These are phyloP conservation scores for Pythium phragmitis DNA, from an alignment of 352 stramenopile genomes.

Conservation along the genomic window DNA sequence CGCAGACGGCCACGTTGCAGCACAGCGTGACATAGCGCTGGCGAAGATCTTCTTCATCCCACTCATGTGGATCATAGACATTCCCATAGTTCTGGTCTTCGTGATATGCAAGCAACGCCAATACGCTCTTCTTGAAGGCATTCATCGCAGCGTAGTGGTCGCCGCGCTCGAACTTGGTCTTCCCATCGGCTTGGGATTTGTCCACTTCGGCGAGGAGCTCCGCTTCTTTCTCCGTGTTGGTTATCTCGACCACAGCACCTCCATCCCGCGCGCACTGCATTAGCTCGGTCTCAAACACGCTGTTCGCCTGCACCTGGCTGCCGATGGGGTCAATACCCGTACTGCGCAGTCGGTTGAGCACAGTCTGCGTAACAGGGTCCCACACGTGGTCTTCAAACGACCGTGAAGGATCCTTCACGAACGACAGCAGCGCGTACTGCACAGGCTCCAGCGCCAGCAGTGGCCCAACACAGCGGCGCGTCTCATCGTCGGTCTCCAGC, in stretches of 20 bases:
- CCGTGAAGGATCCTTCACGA: slow-evolving; percentile 53
- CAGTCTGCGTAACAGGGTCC: slow-evolving; percentile 58
- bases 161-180: slow-evolving; percentile 58
- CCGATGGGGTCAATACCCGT: slow-evolving; percentile 3
- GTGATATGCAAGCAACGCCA: slow-evolving; percentile 39
- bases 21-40: slow-evolving; percentile 62
- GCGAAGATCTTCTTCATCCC: slow-evolving; percentile 40
- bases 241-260: not conserved
- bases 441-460: slow-evolving; percentile 60
- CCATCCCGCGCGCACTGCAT: slow-evolving; percentile 19
- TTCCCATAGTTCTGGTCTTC: slow-evolving; percentile 50
- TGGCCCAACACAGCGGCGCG: slow-evolving; percentile 50
- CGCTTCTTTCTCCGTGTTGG: slow-evolving; percentile 2
- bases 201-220: slow-evolving; percentile 43
- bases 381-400: slow-evolving; percentile 78
- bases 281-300: slow-evolving; percentile 41
- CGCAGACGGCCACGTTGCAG: slow-evolving; percentile 76
- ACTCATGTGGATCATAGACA: slow-evolving; percentile 32
- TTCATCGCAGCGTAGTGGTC: slow-evolving; percentile 70
- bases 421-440: slow-evolving; percentile 70
- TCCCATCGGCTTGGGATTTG: slow-evolving; percentile 54
- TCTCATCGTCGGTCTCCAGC: slow-evolving; percentile 43
- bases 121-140: slow-evolving; percentile 56
- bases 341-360: slow-evolving; percentile 47
- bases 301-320: slow-evolving; percentile 28